These are phyloP conservation scores for Kandelia obovata DNA, from an alignment of 345 rosid species.

Conservation along the genomic window DNA sequence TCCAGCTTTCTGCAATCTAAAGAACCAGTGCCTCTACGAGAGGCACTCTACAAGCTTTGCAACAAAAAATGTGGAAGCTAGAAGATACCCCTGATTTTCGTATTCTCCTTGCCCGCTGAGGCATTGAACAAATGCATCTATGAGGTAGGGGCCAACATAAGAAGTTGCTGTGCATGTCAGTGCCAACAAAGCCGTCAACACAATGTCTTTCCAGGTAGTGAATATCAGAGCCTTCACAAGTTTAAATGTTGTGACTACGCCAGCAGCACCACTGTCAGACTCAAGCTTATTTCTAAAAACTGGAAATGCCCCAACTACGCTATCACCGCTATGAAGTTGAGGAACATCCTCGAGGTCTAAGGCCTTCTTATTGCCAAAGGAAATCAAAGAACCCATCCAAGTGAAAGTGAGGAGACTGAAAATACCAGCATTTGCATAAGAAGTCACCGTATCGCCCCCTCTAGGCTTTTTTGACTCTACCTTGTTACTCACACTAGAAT, in stretches of 20 bases:
- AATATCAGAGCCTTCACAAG: constrained; percentile 23
- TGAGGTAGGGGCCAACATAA: constrained; percentile 39
- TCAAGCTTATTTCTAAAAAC: constrained; percentile 14
- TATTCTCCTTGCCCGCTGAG: constrained; percentile 22
- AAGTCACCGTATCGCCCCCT: constrained; percentile 24
- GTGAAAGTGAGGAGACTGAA: constrained; percentile 24
- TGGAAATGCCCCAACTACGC: constrained; percentile 20
- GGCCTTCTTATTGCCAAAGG: constrained; percentile 22
- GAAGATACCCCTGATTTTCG: constrained; percentile 26
- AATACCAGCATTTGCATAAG: constrained; percentile 24
- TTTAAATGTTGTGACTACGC: constrained; percentile 13
- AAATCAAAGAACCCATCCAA: constrained; percentile 25
- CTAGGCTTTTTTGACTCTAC: constrained; percentile 14
- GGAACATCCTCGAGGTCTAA: constrained; percentile 31
- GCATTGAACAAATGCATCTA: constrained; percentile 32
- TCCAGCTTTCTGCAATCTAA: constrained; percentile 29
- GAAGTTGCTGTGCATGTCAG: constrained; percentile 17
- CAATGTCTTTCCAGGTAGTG: constrained; percentile 22
- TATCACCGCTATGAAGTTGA: constrained; percentile 22
- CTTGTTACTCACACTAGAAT: constrained; percentile 2
- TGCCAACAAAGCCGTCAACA: constrained; percentile 22
- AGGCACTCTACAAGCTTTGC: constrained; percentile 36
- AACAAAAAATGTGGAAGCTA: constrained; percentile 24
- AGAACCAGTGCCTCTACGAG: constrained; percentile 23
- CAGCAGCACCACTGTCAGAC: neutral